Base-by-base conservation (phyloP, 495 filamentous ascomycete species). In the Extremus antarcticus region DNA sequence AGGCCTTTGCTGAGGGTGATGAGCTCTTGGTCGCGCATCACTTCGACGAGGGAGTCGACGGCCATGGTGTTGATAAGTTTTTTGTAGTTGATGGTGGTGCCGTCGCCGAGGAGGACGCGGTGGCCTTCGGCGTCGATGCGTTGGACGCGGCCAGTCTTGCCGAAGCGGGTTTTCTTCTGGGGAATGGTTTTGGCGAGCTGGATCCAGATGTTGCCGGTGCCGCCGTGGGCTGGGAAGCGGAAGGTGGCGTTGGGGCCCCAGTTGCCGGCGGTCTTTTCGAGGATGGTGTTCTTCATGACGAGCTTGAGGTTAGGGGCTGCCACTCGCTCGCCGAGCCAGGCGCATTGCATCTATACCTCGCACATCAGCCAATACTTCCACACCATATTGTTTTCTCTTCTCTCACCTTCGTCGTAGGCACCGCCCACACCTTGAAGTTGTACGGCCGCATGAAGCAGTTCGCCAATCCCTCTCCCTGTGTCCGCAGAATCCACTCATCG, bases 401-500 rank as follows among this genome's bases (percentile, higher is more conserved):
- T 24, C 49, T 21, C 19, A 96, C 92, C 86, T 94, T 94, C 55
- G 86, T 94, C 23, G 94, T 97, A 39, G 94, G 92, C 65, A 97
- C 91, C 55, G 92, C 94, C 92, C 92, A 99, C 67, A 97, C 92
- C 76, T 99, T 99, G 83, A 82, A 97, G 81, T 99, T 99, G 80
- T 99, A 99, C 45, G 92, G 92, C 64, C 94, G 76, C 92, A 99
- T 99, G 83, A 99, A 99, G 52, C 90, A 75, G 71, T 99, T 83
- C 55, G 92, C 92, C 60, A 99, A 78, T 62, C 94, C 92, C 61
- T 74, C 73, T 65, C 92, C 92, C 79, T 88, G 91, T 74, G 82
- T 94, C 54, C 91, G 82, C 58, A 97, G 70, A 65, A 99, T 97
- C 92, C 92, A 97, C 76, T 97, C 90, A 64, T 99, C 94, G 62